phyloP scores from a whole-genome alignment of 176 grass and related monocot genomes.

The Lolium multiflorum region DNA sequence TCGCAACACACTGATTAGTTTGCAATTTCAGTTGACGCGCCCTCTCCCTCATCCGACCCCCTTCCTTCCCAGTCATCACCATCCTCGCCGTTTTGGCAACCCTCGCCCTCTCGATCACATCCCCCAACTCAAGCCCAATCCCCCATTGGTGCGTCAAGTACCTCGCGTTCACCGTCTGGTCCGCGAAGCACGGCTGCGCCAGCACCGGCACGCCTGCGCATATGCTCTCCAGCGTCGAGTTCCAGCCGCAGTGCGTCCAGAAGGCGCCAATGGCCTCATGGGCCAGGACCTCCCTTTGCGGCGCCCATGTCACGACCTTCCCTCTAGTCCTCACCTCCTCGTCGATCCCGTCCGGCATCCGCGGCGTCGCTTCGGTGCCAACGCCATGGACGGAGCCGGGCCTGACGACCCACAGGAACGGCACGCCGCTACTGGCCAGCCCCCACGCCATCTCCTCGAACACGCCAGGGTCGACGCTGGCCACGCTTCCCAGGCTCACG shows the following conservation, averaged over 20 bases:
- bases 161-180: slow-evolving; percentile 53
- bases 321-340: not conserved
- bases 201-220: slow-evolving; percentile 51
- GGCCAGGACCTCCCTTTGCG: slow-evolving; percentile 44
- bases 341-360: not conserved
- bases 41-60: not conserved
- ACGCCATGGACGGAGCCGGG: slow-evolving; percentile 10
- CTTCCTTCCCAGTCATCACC: slow-evolving; percentile 23
- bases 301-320: slow-evolving; percentile 44
- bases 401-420: slow-evolving; percentile 58
- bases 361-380: too few species aligned
- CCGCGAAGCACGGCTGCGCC: slow-evolving; percentile 28
- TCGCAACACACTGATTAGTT: not conserved
- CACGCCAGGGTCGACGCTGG: not conserved
- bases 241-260: slow-evolving; percentile 76
- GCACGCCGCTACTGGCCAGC: slow-evolving; percentile 15
- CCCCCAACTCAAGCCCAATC: slow-evolving; percentile 12
- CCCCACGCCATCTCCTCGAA: slow-evolving; percentile 45
- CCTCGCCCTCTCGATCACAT: not conserved
- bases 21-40: not conserved
- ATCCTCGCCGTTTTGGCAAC: slow-evolving; percentile 17
- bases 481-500: slow-evolving; percentile 46
- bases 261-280: slow-evolving; percentile 33
- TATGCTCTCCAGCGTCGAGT: slow-evolving; percentile 64
- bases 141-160: slow-evolving; percentile 50